phyloP scores from a whole-genome alignment of 2,329 filamentous ascomycete genomes.

The Xylariaceae sp. region DNA sequence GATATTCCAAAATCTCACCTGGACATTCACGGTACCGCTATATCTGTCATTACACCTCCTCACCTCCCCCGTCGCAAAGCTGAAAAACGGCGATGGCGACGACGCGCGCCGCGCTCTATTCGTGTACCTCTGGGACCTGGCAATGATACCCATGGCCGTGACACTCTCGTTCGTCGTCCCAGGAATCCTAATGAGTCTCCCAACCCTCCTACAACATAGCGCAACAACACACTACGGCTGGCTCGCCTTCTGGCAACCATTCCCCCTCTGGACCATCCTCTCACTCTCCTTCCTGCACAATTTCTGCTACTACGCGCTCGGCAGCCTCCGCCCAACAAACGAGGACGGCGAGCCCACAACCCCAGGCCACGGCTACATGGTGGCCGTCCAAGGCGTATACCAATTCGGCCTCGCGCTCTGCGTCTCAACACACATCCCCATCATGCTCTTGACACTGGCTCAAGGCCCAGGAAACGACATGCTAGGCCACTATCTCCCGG shows the following conservation, averaged over 20 bases:
- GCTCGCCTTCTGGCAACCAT: slow-evolving; percentile 31
- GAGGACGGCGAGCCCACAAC: slow-evolving; percentile 23
- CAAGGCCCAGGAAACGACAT: slow-evolving; percentile 19
- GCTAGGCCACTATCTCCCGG: slow-evolving; percentile 20
- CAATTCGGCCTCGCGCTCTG: slow-evolving; percentile 27
- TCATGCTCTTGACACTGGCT: slow-evolving; percentile 22
- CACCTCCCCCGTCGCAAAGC: slow-evolving; percentile 27
- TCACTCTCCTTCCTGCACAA: slow-evolving; percentile 23
- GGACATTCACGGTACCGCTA: slow-evolving; percentile 26
- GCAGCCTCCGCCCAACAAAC: slow-evolving; percentile 23
- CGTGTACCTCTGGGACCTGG: slow-evolving; percentile 32
- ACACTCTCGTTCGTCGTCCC: slow-evolving; percentile 27
- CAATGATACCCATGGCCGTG: slow-evolving; percentile 28
- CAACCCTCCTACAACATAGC: slow-evolving; percentile 20
- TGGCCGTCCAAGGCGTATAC: slow-evolving; percentile 28
- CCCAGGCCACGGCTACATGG: slow-evolving; percentile 25
- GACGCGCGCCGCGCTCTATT: slow-evolving; percentile 23
- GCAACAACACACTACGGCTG: slow-evolving; percentile 29
- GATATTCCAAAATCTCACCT: slow-evolving; percentile 27
- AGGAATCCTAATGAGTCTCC: slow-evolving; percentile 29
- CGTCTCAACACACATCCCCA: slow-evolving; percentile 25
- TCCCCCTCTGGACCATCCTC: slow-evolving; percentile 22
- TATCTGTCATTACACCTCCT: slow-evolving; percentile 30
- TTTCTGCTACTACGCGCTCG: slow-evolving; percentile 23
- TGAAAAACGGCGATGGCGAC: slow-evolving; percentile 21